Evolutionary conservation across 495 filamentous ascomycete genomes (phyloP).

Genomic region (Pseudevernia furfuracea): DNA sequence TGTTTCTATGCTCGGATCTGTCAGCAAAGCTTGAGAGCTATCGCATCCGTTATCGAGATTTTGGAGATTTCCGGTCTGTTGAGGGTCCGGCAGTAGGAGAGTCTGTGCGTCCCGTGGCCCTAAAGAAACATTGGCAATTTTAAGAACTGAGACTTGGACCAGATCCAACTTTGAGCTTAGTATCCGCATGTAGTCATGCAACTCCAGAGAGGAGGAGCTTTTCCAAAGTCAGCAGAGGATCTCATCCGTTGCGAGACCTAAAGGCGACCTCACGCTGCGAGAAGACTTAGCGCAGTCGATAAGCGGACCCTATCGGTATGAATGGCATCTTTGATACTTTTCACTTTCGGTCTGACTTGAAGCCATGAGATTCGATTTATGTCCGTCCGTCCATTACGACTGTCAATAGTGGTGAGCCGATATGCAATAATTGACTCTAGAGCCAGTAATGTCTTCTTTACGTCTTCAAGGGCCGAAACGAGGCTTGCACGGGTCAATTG

Average conservation of each 20-base stretch:
- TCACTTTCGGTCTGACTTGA: neutral
- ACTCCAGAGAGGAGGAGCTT: neutral
- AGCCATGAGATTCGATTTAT: constrained; percentile 16
- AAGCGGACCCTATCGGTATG: constrained; percentile 1
- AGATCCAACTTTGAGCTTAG: neutral
- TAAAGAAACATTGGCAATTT: neutral
- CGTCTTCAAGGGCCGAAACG: neutral
- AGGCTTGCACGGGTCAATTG: neutral
- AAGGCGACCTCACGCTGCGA: neutral
- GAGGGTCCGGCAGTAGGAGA: neutral
- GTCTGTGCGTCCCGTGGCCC: neutral
- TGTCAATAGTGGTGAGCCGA: constrained; percentile 7
- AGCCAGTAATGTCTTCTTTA: constrained; percentile 2
- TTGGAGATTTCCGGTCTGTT: neutral
- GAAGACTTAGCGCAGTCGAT: neutral
- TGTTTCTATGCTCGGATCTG: neutral
- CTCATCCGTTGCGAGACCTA: neutral
- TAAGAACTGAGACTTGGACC: neutral
- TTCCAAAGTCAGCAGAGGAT: neutral
- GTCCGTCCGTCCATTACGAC: neutral
- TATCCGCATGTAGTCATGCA: neutral
- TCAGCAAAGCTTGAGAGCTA: neutral
- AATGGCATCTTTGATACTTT: constrained; percentile 3
- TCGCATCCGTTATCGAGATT: neutral
- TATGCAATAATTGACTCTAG: constrained; percentile 16